Evolutionary conservation across 805 yeast species (phyloP), one percentile per base, ranked within the genome.

Genomic region (Kuraishia capsulata): DNA sequence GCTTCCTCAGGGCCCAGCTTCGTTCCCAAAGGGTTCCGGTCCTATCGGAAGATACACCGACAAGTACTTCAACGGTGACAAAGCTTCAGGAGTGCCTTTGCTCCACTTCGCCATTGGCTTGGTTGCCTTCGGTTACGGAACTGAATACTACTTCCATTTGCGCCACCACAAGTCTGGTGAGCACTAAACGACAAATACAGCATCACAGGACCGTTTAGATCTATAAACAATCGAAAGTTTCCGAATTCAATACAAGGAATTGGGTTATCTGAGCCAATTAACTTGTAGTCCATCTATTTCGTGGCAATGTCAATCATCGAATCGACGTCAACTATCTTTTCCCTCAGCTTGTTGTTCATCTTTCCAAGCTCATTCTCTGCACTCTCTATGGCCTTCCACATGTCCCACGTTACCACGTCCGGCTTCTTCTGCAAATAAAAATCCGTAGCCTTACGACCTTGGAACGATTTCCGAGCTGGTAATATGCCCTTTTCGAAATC

Each of bases 71-170:
- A 84, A 82, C 56, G 87, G 83, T 52, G 86, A 78, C 49, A 81
- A 83, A 55, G 90, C 89, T 48, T 71, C 85, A 37, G 94, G 88
- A 60, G 78, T 73, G 62, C 95, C 95, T 59, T 69, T 85, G 54
- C 56, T 85, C 51, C 96, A 88, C 67, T 68, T 80, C 51, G 81
- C 87, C 44, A 56, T 74, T 42, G 75, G 73, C 60, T 62, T 87
- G 62, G 61, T 86, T 50, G 60, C 74, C 47, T 68, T 84, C 43
- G 96, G 97, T 56, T 89, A 89, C 82, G 72, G 87, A 47, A 70
- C 86, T 69, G 96, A 89, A 71, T 89, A 89, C 78, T 83, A 81
- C 73, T 77, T 86, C 79, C 97, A 90, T 71, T 77, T 75, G 57
- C 67, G 78, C 57, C 79, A 73, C 56, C 75, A 71, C 61, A 72